A percentile compares a stretch with the other conserved stretches of the same genome.
Conservation (phyloP, 139 green algal species). For the Picochlorum sp. region DNA sequence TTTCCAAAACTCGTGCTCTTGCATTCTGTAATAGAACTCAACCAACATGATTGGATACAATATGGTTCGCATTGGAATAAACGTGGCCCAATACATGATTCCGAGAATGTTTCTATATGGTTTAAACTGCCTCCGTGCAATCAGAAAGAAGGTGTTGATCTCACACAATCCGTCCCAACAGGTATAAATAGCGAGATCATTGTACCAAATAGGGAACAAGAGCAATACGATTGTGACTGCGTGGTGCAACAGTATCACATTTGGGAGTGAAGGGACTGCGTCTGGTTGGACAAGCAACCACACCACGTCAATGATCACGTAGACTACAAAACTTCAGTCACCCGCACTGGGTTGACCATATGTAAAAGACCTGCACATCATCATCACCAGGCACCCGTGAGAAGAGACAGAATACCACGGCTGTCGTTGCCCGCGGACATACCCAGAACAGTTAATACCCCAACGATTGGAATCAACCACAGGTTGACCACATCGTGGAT, state of each 20-base stretch:
- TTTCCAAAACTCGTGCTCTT: background rate
- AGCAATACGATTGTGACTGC: conserved; percentile 32
- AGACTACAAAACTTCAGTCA: conserved; percentile 23
- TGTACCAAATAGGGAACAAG: conserved; percentile 25
- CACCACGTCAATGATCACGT: conserved; percentile 29
- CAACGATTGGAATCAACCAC: conserved; percentile 10
- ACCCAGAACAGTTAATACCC: conserved; percentile 4
- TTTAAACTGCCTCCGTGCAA: conserved; percentile 32
- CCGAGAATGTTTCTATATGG: background rate
- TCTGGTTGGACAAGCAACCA: conserved; percentile 35
- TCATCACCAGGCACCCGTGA: background rate
- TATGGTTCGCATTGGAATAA: conserved; percentile 32
- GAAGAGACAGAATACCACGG: background rate
- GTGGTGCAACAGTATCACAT: conserved; percentile 39
- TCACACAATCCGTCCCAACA: conserved; percentile 37
- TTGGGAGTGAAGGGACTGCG: conserved; percentile 27
- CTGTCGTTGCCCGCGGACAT: conserved; percentile 1
- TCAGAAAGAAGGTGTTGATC: conserved; percentile 53
- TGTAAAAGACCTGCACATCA: conserved; percentile 19
- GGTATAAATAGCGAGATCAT: conserved; percentile 23
- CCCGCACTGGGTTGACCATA: conserved; percentile 12
- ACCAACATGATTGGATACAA: conserved; percentile 37
- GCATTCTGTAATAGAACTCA: conserved; percentile 18
- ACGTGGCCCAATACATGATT: conserved; percentile 31
- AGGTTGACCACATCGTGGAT: conserved; percentile 12